Base-by-base conservation (phyloP, 176 grass and related monocot genomes). In the Juncus effusus region DNA sequence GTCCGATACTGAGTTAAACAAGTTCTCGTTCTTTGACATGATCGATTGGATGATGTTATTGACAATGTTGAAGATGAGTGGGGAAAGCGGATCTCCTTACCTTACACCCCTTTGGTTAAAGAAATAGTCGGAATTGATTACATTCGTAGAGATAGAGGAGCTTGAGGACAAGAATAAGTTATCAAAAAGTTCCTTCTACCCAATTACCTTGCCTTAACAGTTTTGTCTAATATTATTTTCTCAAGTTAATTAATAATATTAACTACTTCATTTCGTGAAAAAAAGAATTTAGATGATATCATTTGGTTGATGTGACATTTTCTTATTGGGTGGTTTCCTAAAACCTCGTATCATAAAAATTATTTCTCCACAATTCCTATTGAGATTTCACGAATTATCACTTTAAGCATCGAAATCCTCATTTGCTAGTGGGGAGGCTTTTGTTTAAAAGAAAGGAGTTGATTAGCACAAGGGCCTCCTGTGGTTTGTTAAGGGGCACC, bases 401-500 rank as follows among this genome's bases (percentile, higher is more conserved):
- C 1, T 28, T 28, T 28, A 28, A 28, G 19, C 19, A 28, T 28
- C 19, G 19, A 28, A 28, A 28, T 28, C 19, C 19, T 84, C 78
- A 85, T 60, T 78, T 67, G 38, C 63, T 38, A 45, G 67, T 80
- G 2, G 77, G 80, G 51, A 89, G 86, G 45, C 69, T 80, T 45
- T 77, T 76, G 8, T 64, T 67, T 10, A 51, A 47, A 15, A 95
- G 74, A 76, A 84, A 95, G 15, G 86, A 42, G 1, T 67, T 81
- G 58, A 95, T 82, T 51, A 95, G 70, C 72, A 40, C 60, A 52
- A 95, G 80, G 4, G 80, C 90, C 58, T 95, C 80, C 15, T 66
- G 66, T 61, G 90, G 86, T 62, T 90, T 95, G 80, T 95, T 84
- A 47, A 95, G 80, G 50, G 86, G 90, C 40, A 90, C 90, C 74